These are phyloP conservation scores for Aspergillus sp. DNA, from an alignment of 2,329 filamentous ascomycete genomes.

Conservation along the genomic window DNA sequence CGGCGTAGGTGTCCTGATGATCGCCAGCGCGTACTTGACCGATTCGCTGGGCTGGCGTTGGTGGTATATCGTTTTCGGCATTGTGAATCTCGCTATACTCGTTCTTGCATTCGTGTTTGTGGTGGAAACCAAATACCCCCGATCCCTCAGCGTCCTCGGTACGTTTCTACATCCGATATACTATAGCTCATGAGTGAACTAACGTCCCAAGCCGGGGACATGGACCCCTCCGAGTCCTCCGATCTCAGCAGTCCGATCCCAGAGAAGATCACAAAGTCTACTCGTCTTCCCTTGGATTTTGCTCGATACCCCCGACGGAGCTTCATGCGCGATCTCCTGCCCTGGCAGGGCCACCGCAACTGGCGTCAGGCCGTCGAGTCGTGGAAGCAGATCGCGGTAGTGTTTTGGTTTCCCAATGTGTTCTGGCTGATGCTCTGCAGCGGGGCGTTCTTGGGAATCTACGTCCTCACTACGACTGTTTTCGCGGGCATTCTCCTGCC, in stretches of 20 bases:
- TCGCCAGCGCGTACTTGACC: constrained; percentile 31
- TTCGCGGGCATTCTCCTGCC: constrained; percentile 33
- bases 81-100: constrained; percentile 22
- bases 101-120: constrained; percentile 39
- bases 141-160: constrained; percentile 3
- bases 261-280: neutral
- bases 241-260: neutral
- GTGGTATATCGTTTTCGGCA: constrained; percentile 37
- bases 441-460: constrained; percentile 34
- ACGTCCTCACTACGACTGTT: constrained; percentile 39
- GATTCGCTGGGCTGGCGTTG: constrained; percentile 34
- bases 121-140: constrained; percentile 33
- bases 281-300: constrained; percentile 15
- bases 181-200: neutral
- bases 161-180: neutral
- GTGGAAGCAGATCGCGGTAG: constrained; percentile 23
- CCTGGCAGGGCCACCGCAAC: neutral
- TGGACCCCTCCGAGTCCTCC: neutral
- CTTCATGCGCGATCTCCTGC: neutral
- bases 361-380: constrained; percentile 26
- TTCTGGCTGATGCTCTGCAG: constrained; percentile 39
- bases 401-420: constrained; percentile 37
- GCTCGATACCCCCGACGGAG: constrained; percentile 25
- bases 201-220: neutral
- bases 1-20: constrained; percentile 21